Conservation (phyloP, 1,284 basidiomycete species). For the Ganoderma sp. region DNA sequence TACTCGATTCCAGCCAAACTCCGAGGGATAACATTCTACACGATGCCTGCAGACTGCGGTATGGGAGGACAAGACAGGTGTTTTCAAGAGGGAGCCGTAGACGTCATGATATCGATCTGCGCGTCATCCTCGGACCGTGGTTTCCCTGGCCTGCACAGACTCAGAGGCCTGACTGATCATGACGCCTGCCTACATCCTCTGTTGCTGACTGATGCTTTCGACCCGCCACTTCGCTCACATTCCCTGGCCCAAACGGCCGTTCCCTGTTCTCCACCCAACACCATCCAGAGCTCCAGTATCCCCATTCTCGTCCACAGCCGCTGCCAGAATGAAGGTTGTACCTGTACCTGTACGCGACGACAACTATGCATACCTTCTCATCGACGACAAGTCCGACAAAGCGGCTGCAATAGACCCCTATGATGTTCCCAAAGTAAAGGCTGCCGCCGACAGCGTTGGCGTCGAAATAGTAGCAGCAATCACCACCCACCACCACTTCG, state of each 20-base stretch:
- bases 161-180: too few relatives aligned
- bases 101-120: too few relatives aligned
- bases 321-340: conserved; percentile 67
- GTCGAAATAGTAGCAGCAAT: conserved; percentile 79
- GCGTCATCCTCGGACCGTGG: too few relatives aligned
- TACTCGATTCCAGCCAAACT: too few relatives aligned
- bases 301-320: conserved; percentile 36
- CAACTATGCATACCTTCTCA: conserved; percentile 89
- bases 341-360: conserved; percentile 81
- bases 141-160: too few relatives aligned
- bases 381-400: conserved; percentile 72
- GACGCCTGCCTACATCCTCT: background rate
- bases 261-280: conserved; percentile 2
- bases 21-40: too few relatives aligned
- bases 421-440: conserved; percentile 78
- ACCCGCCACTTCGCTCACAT: conserved; percentile 13
- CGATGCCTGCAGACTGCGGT: too few relatives aligned
- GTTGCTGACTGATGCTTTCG: conserved; percentile 17
- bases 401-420: conserved; percentile 86
- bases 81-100: too few relatives aligned
- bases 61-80: too few relatives aligned
- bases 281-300: conserved; percentile 2
- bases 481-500: conserved; percentile 89
- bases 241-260: conserved; percentile 8
- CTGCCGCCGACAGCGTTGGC: conserved; percentile 68